Evolutionary conservation across 306 rosid species (phyloP), one percentile per base, ranked within the genome.

Genomic region (Notholithocarpus densiflorus): DNA sequence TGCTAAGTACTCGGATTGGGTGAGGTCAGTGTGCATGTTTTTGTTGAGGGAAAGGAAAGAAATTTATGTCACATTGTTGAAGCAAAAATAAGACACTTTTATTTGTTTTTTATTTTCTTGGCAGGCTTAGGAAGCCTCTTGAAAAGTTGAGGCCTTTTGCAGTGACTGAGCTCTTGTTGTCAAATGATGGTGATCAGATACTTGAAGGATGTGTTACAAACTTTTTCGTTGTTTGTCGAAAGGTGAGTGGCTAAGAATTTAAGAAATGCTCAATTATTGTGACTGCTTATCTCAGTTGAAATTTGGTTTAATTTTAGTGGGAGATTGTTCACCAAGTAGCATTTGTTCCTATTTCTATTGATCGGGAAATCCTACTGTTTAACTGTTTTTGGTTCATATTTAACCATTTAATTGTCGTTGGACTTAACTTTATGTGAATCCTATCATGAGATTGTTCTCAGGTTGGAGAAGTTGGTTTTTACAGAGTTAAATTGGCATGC

Each of bases 1-100:
- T 77, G 98, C 98, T 3, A 94, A 94, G 89, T 90, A 94, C 73
- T 88, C 97, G 65, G 91, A 90, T 80, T 92, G 97, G 98, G 97
- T 90, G 53, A 92, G 97, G 98, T 92, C 37, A 68, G 96, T 84
- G 57, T 74, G 34, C 74, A 74, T 62, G 12, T 48, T 23, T 17
- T 40, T 72, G 56, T 12, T 69, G 1, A 21, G 18, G 40, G 56
- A 56, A 79, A 7, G 24, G 53, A 37, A n/a, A 19, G 51, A 68
- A 65, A 65, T 78, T 32, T 24, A 78, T 57, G 40, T 55, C 60
- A 69, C 23, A 8, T 62, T 27, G 9, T n/a, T 23, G 7, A 56
- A n/a, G 20, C 20, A 19, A 56, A 18, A 56, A 56, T 56, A 56
- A 12, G 26, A n/a, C 66, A 19, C 54, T 64, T 81, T 62, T 40